Base-by-base conservation (phyloP, 192 early-diverging fungal genomes). In the Spizellomyces sp. region DNA sequence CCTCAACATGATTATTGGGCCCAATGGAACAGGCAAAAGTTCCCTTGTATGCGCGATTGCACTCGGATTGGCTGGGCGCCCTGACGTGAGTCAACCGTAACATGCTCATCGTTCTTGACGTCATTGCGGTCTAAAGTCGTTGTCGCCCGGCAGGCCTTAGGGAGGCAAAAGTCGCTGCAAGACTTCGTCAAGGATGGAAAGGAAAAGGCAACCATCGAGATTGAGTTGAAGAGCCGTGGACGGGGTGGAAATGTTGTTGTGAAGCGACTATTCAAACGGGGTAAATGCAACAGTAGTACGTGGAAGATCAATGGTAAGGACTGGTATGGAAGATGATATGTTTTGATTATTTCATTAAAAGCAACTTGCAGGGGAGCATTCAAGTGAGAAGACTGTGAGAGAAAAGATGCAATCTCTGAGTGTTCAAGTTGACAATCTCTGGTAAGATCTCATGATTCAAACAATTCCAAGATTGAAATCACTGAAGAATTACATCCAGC, bases 1-100 rank as follows among this genome's bases (percentile, higher is more conserved):
- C 68, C 84, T 99, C 75, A 99, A 99, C 78, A 99, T 99, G 97
- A 92, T 98, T 43, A 93, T 98, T 58, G 95, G 81, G 19, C 81
- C 95, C 4, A 98, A 97, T 75, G 96, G 96, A 8, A 96, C 97
- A 0, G 97, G 97, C 56, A 99, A 99, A 73, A 92, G 90, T 48
- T 95, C 95, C 0, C 90, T 97, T 46, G 95, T 99, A 2, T 97
- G 95, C 74, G 95, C 95, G 0, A 91, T 99, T 60, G 95, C 95
- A 10, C 79, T 98, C n/a, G 97, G 96, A 6, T 83, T 98, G 14
- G 96, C 90, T 19, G 94, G 93, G 43, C 87, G 87, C 19, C 81
- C 87, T 1, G 75, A 86, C 17, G 83, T 86, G 47, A 55, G 46
- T 41, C 27, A 36, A 36, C 27, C 27, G 27, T 36, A 36, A 0